These are phyloP conservation scores for Globisporangium viniferum DNA, from an alignment of 352 stramenopile genomes.

Conservation along the genomic window DNA sequence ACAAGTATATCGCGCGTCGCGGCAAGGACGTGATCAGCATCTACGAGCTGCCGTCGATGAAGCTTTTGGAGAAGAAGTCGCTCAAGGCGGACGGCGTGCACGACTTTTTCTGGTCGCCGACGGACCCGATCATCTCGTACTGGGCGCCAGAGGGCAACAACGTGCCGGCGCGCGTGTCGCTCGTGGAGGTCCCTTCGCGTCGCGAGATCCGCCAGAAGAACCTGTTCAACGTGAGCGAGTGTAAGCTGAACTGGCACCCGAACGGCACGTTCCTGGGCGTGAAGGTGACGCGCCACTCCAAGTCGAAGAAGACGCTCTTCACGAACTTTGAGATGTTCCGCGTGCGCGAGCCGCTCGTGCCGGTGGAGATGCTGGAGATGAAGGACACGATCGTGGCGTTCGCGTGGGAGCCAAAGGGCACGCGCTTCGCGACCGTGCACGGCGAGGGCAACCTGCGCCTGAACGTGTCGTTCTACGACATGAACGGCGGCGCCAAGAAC, in stretches of 20 bases:
- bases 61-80: conserved; percentile 97
- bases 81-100: conserved; percentile 92
- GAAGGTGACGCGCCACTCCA: conserved; percentile 86
- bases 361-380: conserved; percentile 98
- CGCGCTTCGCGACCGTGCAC: conserved; percentile 96
- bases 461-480: conserved; percentile 97
- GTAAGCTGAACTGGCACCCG: conserved; percentile 95
- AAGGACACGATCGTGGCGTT: conserved; percentile 96
- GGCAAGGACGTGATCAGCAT: conserved; percentile 91
- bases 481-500: conserved; percentile 65
- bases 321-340: conserved; percentile 99
- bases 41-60: conserved; percentile 96
- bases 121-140: conserved; percentile 93
- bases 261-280: conserved; percentile 94
- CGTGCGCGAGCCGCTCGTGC: conserved; percentile 92
- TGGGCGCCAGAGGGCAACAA: conserved; percentile 95
- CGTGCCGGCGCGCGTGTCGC: conserved; percentile 94
- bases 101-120: conserved; percentile 98
- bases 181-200: conserved; percentile 95
- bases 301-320: conserved; percentile 98
- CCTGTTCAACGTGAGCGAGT: conserved; percentile 96
- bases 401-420: conserved; percentile 95
- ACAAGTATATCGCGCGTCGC: conserved; percentile 94
- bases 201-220: conserved; percentile 98
- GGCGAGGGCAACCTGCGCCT: conserved; percentile 91